Evolutionary conservation across 345 rosid species (phyloP).

Genomic region (Rubroshorea leprosula): DNA sequence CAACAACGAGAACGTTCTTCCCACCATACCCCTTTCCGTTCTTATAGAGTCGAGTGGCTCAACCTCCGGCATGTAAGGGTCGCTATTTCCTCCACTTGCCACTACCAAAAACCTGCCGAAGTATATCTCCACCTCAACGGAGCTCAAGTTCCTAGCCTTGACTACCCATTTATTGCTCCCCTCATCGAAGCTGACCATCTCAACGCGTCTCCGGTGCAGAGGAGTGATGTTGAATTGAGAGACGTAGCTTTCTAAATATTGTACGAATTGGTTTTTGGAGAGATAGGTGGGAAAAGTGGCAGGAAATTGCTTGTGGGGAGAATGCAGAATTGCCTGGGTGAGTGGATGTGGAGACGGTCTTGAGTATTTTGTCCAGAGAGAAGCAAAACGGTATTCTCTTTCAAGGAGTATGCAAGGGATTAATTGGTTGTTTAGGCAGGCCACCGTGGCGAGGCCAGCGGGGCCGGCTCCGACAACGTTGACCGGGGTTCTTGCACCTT

Average conservation of each 20-base stretch:
- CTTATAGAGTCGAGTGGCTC: conserved; percentile 51
- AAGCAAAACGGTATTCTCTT: conserved; percentile 46
- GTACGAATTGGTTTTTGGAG: conserved; percentile 30
- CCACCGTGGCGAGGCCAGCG: conserved; percentile 46
- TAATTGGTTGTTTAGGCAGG: conserved; percentile 33
- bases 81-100: neutral
- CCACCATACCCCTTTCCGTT: conserved; percentile 36
- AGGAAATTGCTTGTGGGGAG: conserved; percentile 43
- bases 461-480: too few species aligned
- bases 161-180: neutral
- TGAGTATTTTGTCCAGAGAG: conserved; percentile 48
- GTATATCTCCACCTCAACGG: neutral
- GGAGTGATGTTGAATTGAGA: conserved; percentile 19
- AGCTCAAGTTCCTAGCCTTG: neutral
- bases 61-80: conserved; percentile 12
- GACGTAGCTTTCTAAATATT: conserved; percentile 45
- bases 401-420: conserved; percentile 45
- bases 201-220: neutral
- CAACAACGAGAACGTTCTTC: conserved; percentile 60
- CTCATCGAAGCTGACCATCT: neutral
- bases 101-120: conserved; percentile 9
- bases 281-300: conserved; percentile 31
- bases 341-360: conserved; percentile 44
- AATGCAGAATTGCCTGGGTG: conserved; percentile 37
- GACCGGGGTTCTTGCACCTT: too few species aligned